A percentile compares a stretch with the other conserved stretches of the same genome.
Evolutionary conservation across 176 grass and related monocot genomes (phyloP).

Genomic region (Bolboschoenus planiculmis): DNA sequence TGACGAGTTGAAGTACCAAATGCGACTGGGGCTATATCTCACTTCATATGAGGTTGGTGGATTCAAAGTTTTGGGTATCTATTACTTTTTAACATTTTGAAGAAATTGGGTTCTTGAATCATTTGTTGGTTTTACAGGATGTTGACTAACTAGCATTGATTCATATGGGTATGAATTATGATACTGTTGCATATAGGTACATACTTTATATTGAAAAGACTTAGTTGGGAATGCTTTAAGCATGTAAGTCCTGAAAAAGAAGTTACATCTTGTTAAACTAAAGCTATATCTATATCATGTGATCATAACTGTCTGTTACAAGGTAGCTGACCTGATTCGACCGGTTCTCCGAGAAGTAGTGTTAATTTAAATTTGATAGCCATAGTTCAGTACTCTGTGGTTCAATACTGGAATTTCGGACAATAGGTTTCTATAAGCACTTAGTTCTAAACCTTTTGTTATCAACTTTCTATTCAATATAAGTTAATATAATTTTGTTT

Average conservation of each 20-base stretch:
- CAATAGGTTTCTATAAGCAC: not conserved
- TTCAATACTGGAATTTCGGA: not conserved
- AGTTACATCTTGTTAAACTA: not conserved
- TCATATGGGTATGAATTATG: not conserved
- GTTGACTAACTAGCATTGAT: not conserved
- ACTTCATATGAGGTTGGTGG: slow-evolving; percentile 47
- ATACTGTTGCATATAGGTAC: not conserved
- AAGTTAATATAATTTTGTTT: slow-evolving; percentile 2
- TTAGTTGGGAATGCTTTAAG: not conserved
- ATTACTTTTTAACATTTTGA: not conserved
- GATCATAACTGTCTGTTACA: not conserved
- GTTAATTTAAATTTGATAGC: not conserved
- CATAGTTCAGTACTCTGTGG: not conserved
- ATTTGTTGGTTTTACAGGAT: not conserved
- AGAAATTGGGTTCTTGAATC: not conserved
- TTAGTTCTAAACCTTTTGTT: not conserved
- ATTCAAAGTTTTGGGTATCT: slow-evolving; percentile 1
- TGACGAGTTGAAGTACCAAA: slow-evolving; percentile 62
- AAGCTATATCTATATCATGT: not conserved
- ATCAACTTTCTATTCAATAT: not conserved
- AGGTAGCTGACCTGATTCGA: not conserved
- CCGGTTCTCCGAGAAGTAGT: not conserved
- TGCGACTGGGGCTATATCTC: slow-evolving; percentile 56
- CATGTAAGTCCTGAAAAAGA: not conserved
- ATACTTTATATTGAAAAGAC: not conserved